These are phyloP conservation scores for Cyclotella baltica DNA, from an alignment of 108 stramenopile genomes.

Conservation along the genomic window DNA sequence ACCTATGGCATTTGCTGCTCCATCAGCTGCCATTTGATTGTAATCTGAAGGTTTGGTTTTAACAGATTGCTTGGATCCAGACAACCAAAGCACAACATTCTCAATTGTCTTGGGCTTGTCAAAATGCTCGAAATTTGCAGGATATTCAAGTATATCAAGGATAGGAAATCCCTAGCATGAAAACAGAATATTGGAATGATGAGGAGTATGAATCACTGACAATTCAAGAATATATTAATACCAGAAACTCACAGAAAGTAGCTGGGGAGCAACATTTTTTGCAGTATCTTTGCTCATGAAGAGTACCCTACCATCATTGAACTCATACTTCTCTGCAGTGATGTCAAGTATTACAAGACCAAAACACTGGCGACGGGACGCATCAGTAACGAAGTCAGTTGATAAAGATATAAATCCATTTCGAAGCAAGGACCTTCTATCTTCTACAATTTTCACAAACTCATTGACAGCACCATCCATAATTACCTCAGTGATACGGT, in stretches of 20 bases:
- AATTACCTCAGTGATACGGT: slow-evolving; percentile 1
- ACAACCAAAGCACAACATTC: slow-evolving; percentile 6
- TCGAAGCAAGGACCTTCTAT: not conserved
- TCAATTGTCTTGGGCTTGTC: not conserved
- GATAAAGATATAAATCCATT: not conserved
- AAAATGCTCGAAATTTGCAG: slow-evolving; percentile 3
- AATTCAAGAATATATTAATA: not conserved
- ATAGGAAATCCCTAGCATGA: not conserved
- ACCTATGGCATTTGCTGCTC: slow-evolving; percentile 6
- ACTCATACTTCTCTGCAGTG: slow-evolving; percentile 2
- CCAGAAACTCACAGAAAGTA: slow-evolving; percentile 6
- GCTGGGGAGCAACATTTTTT: not conserved
- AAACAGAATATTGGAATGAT: not conserved
- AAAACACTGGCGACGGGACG: slow-evolving; percentile 7
- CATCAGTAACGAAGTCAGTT: slow-evolving; percentile 15
- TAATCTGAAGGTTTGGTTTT: not conserved
- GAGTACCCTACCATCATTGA: not conserved
- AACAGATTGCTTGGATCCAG: not conserved
- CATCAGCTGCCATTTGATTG: slow-evolving; percentile 18
- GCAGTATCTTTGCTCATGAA: slow-evolving; percentile 23
- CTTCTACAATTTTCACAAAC: not conserved
- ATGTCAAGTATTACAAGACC: not conserved
- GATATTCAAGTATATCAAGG: slow-evolving; percentile 10
- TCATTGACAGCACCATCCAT: slow-evolving; percentile 7
- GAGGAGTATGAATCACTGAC: slow-evolving; percentile 1